Evolutionary conservation across 1,284 basidiomycete genomes (phyloP), one percentile per base, ranked within the genome.

Genomic region (Sporisorium scitamineum): DNA sequence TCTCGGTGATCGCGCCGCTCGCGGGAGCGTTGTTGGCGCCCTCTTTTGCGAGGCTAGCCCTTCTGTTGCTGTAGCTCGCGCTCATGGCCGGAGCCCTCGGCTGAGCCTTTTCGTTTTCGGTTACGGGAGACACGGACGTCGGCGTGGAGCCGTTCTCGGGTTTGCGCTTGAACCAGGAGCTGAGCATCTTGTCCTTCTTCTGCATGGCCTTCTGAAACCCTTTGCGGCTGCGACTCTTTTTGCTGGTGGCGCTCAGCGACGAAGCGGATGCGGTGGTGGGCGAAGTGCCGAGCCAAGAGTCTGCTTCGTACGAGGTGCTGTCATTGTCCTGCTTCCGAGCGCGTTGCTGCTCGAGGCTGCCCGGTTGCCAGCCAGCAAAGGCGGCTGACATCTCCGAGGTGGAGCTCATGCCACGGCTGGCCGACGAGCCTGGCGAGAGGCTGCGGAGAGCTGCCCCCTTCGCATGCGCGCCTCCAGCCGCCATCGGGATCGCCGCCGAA

Each of bases 131-230:
- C 8, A 32, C 41, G 3, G 60, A 61, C 29, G 60, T 26, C 32
- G 42, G 29, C 3, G 50, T 37, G 6, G 47, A 29, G n/a, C 34
- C 44, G 55, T 53, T 54, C 22, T 63, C 62, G 5, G 69, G 67
- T 37, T 56, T 67, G 27, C 66, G 77, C 42, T 72, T 70, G 61
- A 80, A 79, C 79, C 77, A 80, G 11, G 65, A 73, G 54, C 47
- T 68, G 51, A 80, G 55, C 63, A 69, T 63, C 66, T 75, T 76
- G 58, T 79, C 76, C 61, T 73, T 78, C 59, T 69, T 78, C 58
- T 65, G 62, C 29, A 74, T 51, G 20, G 68, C 70, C 22, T 54
- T 55, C 32, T 66, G 65, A 16, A 74, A 45, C 5, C 72, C 75
- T 24, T 66, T 75, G 51, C 70, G 58, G 31, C 66, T 58, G n/a